Evolutionary conservation across 139 green algal genomes (phyloP).

Genomic region (Picochlorum sp.): DNA sequence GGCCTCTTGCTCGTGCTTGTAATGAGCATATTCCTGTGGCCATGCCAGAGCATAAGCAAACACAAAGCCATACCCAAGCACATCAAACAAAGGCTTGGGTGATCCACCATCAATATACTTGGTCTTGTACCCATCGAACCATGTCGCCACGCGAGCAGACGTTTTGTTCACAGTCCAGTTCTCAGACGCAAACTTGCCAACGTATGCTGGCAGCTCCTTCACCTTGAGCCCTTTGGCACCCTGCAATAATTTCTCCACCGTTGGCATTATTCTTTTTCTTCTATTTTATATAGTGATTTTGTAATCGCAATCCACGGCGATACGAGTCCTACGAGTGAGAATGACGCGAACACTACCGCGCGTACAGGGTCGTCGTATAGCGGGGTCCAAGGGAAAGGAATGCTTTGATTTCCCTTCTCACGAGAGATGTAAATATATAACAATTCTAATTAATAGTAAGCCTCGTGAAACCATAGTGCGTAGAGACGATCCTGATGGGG

Average conservation of each 20-base stretch:
- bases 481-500: too few relatives aligned
- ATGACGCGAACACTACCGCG: too few relatives aligned
- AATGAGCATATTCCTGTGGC: constrained; percentile 44
- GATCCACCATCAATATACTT: constrained; percentile 51
- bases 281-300: too few relatives aligned
- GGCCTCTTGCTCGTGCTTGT: constrained; percentile 43
- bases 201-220: constrained; percentile 38
- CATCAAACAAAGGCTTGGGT: constrained; percentile 38
- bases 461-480: too few relatives aligned
- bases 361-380: too few relatives aligned
- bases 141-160: constrained; percentile 21
- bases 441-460: too few relatives aligned
- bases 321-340: too few relatives aligned
- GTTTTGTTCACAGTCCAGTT: constrained; percentile 30
- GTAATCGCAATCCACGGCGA: too few relatives aligned
- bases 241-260: constrained; percentile 17
- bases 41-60: constrained; percentile 43
- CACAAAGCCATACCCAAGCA: constrained; percentile 32
- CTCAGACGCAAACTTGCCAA: constrained; percentile 32
- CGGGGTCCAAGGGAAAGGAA: too few relatives aligned
- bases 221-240: constrained; percentile 34
- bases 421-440: too few relatives aligned
- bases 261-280: neutral
- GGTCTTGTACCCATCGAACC: constrained; percentile 40
- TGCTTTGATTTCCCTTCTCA: too few relatives aligned